phyloP scores from a whole-genome alignment of 192 early-diverging fungal species.

The Globomyces pollinis-pini region DNA sequence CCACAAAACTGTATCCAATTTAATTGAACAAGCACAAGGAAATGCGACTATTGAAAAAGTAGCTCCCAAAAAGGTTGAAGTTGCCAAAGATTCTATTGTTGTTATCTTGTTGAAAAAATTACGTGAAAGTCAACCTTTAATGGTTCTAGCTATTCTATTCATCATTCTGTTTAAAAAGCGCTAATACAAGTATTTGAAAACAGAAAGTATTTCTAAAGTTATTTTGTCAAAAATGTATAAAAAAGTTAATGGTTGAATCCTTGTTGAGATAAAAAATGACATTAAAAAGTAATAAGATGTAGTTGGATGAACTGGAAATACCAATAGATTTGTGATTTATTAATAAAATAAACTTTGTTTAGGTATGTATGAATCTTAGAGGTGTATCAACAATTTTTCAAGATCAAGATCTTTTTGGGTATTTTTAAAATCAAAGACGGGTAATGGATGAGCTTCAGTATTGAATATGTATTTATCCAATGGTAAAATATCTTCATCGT shows the following conservation, averaged over 20 bases:
- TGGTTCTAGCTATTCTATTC: constrained; percentile 20
- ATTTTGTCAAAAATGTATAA: too few species aligned
- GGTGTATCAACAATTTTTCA: too few species aligned
- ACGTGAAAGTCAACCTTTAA: constrained; percentile 16
- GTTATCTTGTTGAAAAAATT: constrained; percentile 17
- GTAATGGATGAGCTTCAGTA: constrained; percentile 90
- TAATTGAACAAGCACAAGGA: constrained; percentile 9
- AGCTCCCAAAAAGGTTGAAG: neutral
- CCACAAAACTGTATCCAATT: constrained; percentile 8
- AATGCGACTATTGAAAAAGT: neutral
- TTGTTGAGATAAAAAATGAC: too few species aligned
- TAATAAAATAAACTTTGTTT: too few species aligned
- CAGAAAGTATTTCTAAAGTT: too few species aligned
- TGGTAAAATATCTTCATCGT: constrained; percentile 51
- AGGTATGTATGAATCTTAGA: too few species aligned
- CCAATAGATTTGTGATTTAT: too few species aligned
- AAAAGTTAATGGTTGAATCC: too few species aligned
- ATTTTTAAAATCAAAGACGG: constrained; percentile 35
- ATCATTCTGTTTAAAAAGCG: constrained; percentile 5
- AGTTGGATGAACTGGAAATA: too few species aligned
- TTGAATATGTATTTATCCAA: constrained; percentile 87
- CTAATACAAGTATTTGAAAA: too few species aligned
- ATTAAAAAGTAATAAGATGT: too few species aligned
- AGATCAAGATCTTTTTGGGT: too few species aligned
- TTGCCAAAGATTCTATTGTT: constrained; percentile 5